Evolutionary conservation across 192 early-diverging fungal species (phyloP), one percentile per base, ranked within the genome.

Genomic region (Rhizoclosmatium sp.): DNA sequence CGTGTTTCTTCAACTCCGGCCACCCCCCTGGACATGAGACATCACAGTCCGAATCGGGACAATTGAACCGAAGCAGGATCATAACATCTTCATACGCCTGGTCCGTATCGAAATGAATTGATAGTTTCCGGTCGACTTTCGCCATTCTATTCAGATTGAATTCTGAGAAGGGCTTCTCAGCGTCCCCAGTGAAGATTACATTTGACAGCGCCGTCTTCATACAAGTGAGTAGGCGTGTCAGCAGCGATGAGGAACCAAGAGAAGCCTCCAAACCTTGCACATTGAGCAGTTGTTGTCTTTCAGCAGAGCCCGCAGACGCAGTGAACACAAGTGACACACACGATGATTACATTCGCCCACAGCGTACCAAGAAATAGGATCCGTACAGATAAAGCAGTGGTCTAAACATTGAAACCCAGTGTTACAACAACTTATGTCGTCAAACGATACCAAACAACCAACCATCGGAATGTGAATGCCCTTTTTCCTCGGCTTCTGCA

Each of bases 271-370:
- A 81, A 93, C 94, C 88, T 99, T 99, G 89, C 97, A 99, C 80
- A 92, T 92, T 47, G 94, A 92, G 79, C 97, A 99, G 39, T 91
- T 89, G 58, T 91, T 91, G 47, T 88, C 91, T 82, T 97, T 93
- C 82, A 97, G 97, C 16, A 98, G 83, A 19, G 94, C 93, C 54
- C 97, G 88, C 54, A 99, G 85, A 47, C 97, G 88, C 42, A 99
- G 85, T n/a, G 91, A 93, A 81, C 97, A 99, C 19, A 94, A 82
- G 74, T 97, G 95, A 83, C 97, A 99, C 1, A 94, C 93, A n/a
- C 91, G 87, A 82, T 99, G 97, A 76, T 98, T 94, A 82, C 97
- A 99, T 65, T 90, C 88, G 2, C 94, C 92, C 46, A 99, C 84
- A 4, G 96, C 94, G 81, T 93, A 95, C 65, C 89, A 94, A 31